These are phyloP conservation scores for Ogataea hybrid DNA, from an alignment of 1,139 yeast genomes.

Conservation along the genomic window DNA sequence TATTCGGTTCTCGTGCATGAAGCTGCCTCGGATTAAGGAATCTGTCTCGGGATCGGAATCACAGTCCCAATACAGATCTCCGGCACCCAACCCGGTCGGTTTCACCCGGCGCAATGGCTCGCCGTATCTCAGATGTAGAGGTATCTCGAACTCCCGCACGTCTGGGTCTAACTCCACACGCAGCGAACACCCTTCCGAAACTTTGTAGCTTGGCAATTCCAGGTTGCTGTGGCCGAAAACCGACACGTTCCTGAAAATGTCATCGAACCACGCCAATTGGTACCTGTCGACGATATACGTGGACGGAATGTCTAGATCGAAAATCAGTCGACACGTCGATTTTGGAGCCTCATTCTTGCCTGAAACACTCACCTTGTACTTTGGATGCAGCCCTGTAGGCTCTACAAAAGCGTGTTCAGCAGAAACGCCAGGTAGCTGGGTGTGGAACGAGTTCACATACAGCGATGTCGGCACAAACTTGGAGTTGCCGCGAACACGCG, in stretches of 20 bases:
- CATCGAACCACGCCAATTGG: constrained; percentile 18
- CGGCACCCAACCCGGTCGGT: constrained; percentile 17
- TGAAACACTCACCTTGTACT: constrained; percentile 15
- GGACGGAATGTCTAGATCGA: constrained; percentile 24
- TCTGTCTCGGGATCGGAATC: constrained; percentile 11
- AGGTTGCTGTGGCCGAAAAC: constrained; percentile 25
- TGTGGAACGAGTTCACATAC: constrained; percentile 20
- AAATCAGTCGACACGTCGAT: constrained; percentile 20
- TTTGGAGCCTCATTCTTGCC: not conserved
- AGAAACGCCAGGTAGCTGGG: constrained; percentile 12
- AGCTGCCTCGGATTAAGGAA: constrained; percentile 14
- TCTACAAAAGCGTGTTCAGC: constrained; percentile 13
- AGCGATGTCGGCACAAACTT: constrained; percentile 24
- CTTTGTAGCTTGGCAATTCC: constrained; percentile 30
- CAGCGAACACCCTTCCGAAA: constrained; percentile 25
- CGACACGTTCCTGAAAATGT: constrained; percentile 2
- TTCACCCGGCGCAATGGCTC: constrained; percentile 18
- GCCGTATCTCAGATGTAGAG: constrained; percentile 31
- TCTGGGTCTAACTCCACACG: constrained; percentile 20
- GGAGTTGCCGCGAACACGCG: constrained; percentile 13
- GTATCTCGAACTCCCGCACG: constrained; percentile 23
- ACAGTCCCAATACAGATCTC: constrained; percentile 30
- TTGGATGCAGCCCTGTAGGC: constrained; percentile 27
- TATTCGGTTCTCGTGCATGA: constrained; percentile 24
- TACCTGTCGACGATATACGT: constrained; percentile 26